Evolutionary conservation across 1,284 basidiomycete species (phyloP).

Genomic region (Pascua sp.): DNA sequence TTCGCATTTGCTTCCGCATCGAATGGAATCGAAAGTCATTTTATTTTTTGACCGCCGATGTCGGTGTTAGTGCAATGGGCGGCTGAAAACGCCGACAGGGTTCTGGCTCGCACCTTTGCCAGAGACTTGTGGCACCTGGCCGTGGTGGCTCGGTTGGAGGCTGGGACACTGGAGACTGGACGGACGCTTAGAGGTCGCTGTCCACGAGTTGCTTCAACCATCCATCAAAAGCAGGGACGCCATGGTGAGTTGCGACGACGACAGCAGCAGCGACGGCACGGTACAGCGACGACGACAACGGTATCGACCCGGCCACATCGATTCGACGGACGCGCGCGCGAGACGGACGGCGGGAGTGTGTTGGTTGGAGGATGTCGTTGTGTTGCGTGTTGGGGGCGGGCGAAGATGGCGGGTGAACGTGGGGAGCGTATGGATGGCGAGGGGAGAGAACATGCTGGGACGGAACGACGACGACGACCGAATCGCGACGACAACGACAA

Average conservation of each 20-base stretch:
- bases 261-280: background rate
- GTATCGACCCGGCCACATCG: constrained; percentile 3
- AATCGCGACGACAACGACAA: background rate
- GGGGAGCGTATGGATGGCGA: background rate
- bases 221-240: constrained; percentile 10
- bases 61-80: background rate
- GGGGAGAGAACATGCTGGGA: background rate
- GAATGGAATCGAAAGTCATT: too few species aligned
- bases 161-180: background rate
- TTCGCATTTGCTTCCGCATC: too few species aligned
- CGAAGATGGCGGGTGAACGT: background rate
- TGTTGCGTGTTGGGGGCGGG: background rate
- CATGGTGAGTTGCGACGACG: constrained; percentile 15
- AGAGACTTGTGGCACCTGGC: background rate
- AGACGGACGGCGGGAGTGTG: background rate
- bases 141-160: background rate
- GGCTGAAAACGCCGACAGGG: background rate
- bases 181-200: too few species aligned
- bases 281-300: constrained; percentile 1
- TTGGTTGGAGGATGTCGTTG: background rate
- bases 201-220: constrained; percentile 1
- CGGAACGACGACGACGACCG: background rate
- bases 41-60: too few species aligned
- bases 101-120: background rate
- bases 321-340: background rate